These are phyloP conservation scores for Nemania sp. DNA, from an alignment of 2,329 filamentous ascomycete genomes.

Conservation along the genomic window DNA sequence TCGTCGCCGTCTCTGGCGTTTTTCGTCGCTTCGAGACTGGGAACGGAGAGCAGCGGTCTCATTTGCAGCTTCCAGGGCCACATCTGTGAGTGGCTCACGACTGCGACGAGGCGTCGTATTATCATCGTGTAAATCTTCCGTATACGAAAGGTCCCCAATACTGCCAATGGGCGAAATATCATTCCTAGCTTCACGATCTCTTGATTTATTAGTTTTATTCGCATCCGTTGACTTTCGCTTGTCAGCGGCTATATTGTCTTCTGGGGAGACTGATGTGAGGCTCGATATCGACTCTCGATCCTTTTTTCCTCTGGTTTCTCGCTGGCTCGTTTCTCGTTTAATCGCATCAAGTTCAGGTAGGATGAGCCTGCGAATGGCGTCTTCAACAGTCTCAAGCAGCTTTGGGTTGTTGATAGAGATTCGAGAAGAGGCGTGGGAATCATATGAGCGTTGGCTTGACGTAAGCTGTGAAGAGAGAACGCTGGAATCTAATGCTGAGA, in stretches of 20 bases:
- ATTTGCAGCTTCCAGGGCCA: slow-evolving; percentile 52
- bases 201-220: slow-evolving; percentile 55
- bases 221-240: slow-evolving; percentile 56
- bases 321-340: slow-evolving; percentile 85
- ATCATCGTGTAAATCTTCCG: slow-evolving; percentile 48
- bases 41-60: slow-evolving; percentile 44
- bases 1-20: slow-evolving; percentile 57
- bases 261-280: slow-evolving; percentile 57
- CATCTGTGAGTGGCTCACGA: slow-evolving; percentile 44
- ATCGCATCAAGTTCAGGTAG: slow-evolving; percentile 89
- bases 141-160: slow-evolving; percentile 54
- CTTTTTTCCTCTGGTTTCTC: slow-evolving; percentile 57
- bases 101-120: slow-evolving; percentile 51
- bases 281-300: slow-evolving; percentile 66
- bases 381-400: slow-evolving; percentile 87
- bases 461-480: slow-evolving; percentile 58
- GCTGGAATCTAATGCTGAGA: slow-evolving; percentile 60
- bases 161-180: slow-evolving; percentile 57
- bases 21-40: slow-evolving; percentile 51
- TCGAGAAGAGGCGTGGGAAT: slow-evolving; percentile 59
- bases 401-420: slow-evolving; percentile 93
- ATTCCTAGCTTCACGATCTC: slow-evolving; percentile 60
- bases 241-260: slow-evolving; percentile 57
- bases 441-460: slow-evolving; percentile 59
- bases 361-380: slow-evolving; percentile 87